Percentiles rank a stretch among this genome's conserved stretches.
Evolutionary conservation across 345 rosid species (phyloP).

Genomic region (Moringa oleifera): DNA sequence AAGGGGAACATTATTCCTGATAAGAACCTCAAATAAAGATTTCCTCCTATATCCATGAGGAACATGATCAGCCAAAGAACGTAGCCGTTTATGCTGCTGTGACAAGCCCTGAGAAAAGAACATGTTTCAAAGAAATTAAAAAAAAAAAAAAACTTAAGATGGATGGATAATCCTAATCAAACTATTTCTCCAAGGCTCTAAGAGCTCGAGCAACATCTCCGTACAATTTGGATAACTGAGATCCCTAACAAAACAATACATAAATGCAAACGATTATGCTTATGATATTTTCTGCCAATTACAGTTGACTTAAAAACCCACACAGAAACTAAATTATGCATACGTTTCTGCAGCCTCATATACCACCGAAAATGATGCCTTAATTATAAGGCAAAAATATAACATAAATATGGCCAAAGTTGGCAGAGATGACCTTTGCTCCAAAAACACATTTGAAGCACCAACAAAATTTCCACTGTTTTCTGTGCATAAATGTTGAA

Average conservation of each 20-base stretch:
- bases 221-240: background rate
- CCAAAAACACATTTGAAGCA: too few species aligned
- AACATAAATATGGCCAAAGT: too few species aligned
- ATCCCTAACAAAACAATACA: too few species aligned
- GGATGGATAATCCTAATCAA: background rate
- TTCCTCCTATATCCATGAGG: conserved; percentile 76
- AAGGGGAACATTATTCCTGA: conserved; percentile 90
- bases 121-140: conserved; percentile 3
- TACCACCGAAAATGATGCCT: too few species aligned
- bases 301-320: background rate
- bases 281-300: too few species aligned
- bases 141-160: too few species aligned
- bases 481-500: too few species aligned
- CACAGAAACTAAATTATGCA: too few species aligned
- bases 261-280: too few species aligned
- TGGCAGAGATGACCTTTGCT: too few species aligned
- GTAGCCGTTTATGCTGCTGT: conserved; percentile 79
- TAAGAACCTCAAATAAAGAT: conserved; percentile 82
- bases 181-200: background rate
- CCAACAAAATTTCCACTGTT: background rate
- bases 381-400: too few species aligned
- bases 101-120: conserved; percentile 55
- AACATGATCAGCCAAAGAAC: conserved; percentile 86
- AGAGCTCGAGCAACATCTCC: background rate
- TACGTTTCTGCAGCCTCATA: too few species aligned